Conservation (phyloP, 805 yeast species). For the Torulaspora microellipsoides region DNA sequence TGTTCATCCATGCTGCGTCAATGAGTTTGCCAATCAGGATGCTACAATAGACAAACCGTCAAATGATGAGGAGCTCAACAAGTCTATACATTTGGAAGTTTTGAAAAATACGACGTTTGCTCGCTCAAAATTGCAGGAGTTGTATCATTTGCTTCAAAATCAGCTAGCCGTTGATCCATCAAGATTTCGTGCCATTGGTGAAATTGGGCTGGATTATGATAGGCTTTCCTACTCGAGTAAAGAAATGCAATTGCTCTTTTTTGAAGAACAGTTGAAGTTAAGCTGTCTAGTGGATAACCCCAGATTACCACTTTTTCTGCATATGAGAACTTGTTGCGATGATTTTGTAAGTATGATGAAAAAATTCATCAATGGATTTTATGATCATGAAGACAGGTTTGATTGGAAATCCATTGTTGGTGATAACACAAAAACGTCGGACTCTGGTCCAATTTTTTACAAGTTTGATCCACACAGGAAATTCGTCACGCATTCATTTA, state of each 20-base stretch:
- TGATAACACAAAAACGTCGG: slow-evolving; percentile 1
- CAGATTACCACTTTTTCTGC: slow-evolving; percentile 78
- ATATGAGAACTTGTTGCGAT: slow-evolving; percentile 79
- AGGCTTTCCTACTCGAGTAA: slow-evolving; percentile 70
- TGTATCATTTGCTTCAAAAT: slow-evolving; percentile 47
- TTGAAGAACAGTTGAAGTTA: slow-evolving; percentile 67
- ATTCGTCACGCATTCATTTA: slow-evolving; percentile 94
- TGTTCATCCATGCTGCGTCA: slow-evolving; percentile 89
- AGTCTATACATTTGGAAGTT: slow-evolving; percentile 9
- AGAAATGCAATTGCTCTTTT: slow-evolving; percentile 62
- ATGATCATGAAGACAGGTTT: slow-evolving; percentile 31
- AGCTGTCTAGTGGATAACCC: slow-evolving; percentile 37
- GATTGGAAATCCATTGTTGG: slow-evolving; percentile 8
- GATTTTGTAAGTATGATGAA: slow-evolving; percentile 65
- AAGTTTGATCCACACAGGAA: slow-evolving; percentile 38
- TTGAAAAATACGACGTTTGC: slow-evolving; percentile 11
- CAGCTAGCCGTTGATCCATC: slow-evolving; percentile 45
- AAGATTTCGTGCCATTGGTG: slow-evolving; percentile 81
- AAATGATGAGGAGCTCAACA: slow-evolving; percentile 23
- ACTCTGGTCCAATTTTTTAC: slow-evolving; percentile 20
- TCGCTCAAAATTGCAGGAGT: slow-evolving; percentile 33
- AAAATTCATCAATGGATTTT: slow-evolving; percentile 51
- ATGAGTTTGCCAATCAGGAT: slow-evolving; percentile 40
- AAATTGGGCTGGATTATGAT: slow-evolving; percentile 93
- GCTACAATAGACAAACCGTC: slow-evolving; percentile 29